These are phyloP conservation scores for Neurospora sp. DNA, from an alignment of 2,329 filamentous ascomycete genomes.

Conservation along the genomic window DNA sequence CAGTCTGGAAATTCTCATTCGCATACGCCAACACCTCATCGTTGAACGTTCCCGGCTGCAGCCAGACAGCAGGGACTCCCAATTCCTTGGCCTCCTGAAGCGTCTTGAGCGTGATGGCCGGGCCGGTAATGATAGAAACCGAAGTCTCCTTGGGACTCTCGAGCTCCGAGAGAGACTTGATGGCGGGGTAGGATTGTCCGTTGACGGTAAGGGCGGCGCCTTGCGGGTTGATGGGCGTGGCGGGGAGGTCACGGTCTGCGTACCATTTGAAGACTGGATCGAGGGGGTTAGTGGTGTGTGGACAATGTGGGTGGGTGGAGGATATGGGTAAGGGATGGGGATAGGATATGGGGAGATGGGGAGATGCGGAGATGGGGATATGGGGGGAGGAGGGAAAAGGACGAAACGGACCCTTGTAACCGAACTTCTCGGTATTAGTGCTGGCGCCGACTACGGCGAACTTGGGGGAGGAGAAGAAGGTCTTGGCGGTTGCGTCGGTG, in stretches of 20 bases:
- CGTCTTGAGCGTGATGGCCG: conserved; percentile 62
- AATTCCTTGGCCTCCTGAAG: conserved; percentile 68
- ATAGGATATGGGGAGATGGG: neutral
- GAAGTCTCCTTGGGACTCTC: conserved; percentile 59
- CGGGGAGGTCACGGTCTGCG: conserved; percentile 61
- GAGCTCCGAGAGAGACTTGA: conserved; percentile 56
- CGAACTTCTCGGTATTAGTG: conserved; percentile 75
- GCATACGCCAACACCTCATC: conserved; percentile 64
- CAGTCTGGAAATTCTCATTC: conserved; percentile 53
- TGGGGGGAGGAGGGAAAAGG: neutral
- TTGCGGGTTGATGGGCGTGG: conserved; percentile 75
- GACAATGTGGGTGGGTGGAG: neutral
- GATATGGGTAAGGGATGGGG: neutral
- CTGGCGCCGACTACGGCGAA: conserved; percentile 90
- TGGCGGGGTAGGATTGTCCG: conserved; percentile 49
- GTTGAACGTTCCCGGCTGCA: conserved; percentile 86
- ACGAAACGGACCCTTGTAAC: conserved; percentile 62
- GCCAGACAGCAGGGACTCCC: conserved; percentile 68
- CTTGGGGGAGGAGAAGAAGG: conserved; percentile 69
- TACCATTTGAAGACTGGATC: conserved; percentile 82
- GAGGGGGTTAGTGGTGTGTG: conserved; percentile 2
- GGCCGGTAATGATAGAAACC: conserved; percentile 81
- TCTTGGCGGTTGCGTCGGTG: conserved; percentile 62
- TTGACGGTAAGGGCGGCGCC: conserved; percentile 52
- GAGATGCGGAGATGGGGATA: neutral